Evolutionary conservation across 371 early-diverging fungal genomes (phyloP).

Genomic region (Cokeromyces recurvatus): DNA sequence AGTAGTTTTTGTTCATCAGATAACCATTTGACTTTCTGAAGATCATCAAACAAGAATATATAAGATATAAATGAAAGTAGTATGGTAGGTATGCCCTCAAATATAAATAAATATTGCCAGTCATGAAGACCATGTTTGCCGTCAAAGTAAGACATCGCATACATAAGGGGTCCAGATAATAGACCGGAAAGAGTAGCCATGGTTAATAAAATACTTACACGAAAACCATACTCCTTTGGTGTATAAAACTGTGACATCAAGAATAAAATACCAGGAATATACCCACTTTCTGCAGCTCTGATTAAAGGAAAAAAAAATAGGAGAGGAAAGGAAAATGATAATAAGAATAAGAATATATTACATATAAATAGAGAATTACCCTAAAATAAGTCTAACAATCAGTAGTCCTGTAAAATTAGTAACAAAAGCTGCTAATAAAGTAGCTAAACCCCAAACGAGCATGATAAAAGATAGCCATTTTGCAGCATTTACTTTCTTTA

Average conservation of each 20-base stretch:
- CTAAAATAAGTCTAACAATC: slow-evolving; percentile 20
- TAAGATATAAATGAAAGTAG: slow-evolving; percentile 18
- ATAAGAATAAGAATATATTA: too few relatives aligned
- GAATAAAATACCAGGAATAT: slow-evolving; percentile 30
- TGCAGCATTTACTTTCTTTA: slow-evolving; percentile 29
- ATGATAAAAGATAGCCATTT: slow-evolving; percentile 43
- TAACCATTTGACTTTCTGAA: slow-evolving; percentile 27
- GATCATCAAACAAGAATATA: slow-evolving; percentile 20
- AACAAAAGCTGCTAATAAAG: slow-evolving; percentile 24
- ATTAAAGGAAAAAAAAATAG: background rate
- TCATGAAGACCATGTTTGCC: slow-evolving; percentile 20
- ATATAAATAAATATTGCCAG: slow-evolving; percentile 36
- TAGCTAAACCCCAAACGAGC: slow-evolving; percentile 39
- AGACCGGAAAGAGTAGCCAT: slow-evolving; percentile 26
- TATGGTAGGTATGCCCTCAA: slow-evolving; percentile 26
- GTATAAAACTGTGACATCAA: slow-evolving; percentile 24
- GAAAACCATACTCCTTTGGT: slow-evolving; percentile 22
- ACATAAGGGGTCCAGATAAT: slow-evolving; percentile 25
- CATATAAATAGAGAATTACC: slow-evolving; percentile 17
- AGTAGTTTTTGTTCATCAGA: slow-evolving; percentile 24
- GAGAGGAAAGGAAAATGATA: too few relatives aligned
- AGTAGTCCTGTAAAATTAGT: slow-evolving; percentile 18
- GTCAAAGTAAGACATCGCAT: slow-evolving; percentile 18
- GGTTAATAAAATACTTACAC: slow-evolving; percentile 20
- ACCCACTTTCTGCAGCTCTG: slow-evolving; percentile 32